These are phyloP conservation scores for Chytriomyces sp. DNA, from an alignment of 192 early-diverging fungal genomes.

Conservation along the genomic window DNA sequence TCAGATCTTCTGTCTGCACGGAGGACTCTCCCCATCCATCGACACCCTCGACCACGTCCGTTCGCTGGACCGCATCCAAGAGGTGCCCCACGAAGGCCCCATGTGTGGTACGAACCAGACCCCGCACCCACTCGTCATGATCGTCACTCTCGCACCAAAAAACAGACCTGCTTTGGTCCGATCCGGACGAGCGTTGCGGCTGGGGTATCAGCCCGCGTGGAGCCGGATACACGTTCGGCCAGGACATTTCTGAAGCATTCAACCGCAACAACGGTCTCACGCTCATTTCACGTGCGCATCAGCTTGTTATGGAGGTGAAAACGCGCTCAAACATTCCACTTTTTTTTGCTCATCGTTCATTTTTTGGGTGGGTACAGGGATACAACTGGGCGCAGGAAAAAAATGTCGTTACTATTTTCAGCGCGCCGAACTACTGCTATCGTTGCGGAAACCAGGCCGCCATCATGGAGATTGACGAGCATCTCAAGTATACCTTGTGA, in stretches of 20 bases:
- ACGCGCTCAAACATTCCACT: not conserved
- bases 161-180: constrained; percentile 89
- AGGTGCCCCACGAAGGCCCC: constrained; percentile 96
- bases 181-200: constrained; percentile 83
- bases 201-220: constrained; percentile 97
- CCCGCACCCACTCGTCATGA: not conserved
- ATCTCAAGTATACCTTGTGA: constrained; percentile 98
- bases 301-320: constrained; percentile 87
- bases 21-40: constrained; percentile 90
- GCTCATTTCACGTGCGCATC: constrained; percentile 97
- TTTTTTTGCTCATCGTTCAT: too few species aligned
- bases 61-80: constrained; percentile 92
- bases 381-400: constrained; percentile 99
- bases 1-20: constrained; percentile 92
- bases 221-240: constrained; percentile 98
- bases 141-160: not conserved
- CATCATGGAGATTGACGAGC: constrained; percentile 99
- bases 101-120: constrained; percentile 70
- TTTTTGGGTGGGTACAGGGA: too few species aligned
- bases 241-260: constrained; percentile 76
- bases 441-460: constrained; percentile 99
- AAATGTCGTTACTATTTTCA: constrained; percentile 99
- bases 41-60: constrained; percentile 95
- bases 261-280: constrained; percentile 94
- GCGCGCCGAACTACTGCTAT: constrained; percentile 99